phyloP scores from a whole-genome alignment of 768 basidiomycete species.

The Pleurotus platypus region DNA sequence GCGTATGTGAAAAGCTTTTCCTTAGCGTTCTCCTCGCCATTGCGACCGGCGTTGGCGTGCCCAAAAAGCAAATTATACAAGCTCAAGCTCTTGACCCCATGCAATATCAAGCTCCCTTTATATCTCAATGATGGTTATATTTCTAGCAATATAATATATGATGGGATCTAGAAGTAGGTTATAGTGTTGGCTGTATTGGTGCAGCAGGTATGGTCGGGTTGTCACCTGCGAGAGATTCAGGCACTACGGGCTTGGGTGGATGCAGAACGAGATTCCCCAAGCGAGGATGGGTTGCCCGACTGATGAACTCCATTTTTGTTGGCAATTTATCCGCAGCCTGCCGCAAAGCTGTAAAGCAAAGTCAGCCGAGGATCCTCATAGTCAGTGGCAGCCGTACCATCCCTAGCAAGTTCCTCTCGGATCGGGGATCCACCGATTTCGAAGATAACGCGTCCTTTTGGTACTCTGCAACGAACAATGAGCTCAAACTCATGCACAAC shows the following conservation, averaged over 20 bases:
- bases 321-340: constrained; percentile 86
- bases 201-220: too few species aligned
- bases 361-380: constrained; percentile 1
- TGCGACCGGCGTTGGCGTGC: too few species aligned
- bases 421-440: constrained; percentile 90
- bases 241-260: not conserved
- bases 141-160: too few species aligned
- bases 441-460: constrained; percentile 43
- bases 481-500: not conserved
- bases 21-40: too few species aligned
- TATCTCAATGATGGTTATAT: too few species aligned
- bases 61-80: too few species aligned
- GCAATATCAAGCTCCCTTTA: too few species aligned
- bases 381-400: constrained; percentile 50
- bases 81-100: too few species aligned
- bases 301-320: constrained; percentile 84
- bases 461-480: constrained; percentile 19
- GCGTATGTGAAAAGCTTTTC: not conserved
- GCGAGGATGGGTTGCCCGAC: constrained; percentile 61
- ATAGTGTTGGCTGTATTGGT: too few species aligned
- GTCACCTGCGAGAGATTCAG: not conserved
- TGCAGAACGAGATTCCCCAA: constrained; percentile 57
- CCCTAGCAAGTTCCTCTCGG: constrained; percentile 88
- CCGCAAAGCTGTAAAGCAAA: constrained; percentile 60
- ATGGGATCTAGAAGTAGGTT: too few species aligned